phyloP scores from a whole-genome alignment of 2,329 filamentous ascomycete genomes.

The Alternaria gansuensis region DNA sequence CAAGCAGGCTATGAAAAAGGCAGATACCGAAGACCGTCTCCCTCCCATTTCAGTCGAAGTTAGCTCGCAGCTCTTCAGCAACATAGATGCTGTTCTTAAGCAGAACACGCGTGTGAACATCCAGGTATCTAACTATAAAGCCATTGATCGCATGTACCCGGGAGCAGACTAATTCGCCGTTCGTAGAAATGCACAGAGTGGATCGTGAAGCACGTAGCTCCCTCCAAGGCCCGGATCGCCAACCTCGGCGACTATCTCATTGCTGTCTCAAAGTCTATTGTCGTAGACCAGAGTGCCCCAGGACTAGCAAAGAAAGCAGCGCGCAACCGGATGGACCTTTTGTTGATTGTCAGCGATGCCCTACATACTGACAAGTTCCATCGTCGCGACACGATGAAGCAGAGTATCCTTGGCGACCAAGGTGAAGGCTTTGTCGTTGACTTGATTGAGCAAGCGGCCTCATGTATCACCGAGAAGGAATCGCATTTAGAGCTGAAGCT shows the following conservation, averaged over 20 bases:
- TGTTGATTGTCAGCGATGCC: constrained; percentile 82
- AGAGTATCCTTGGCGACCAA: constrained; percentile 22
- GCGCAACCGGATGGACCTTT: constrained; percentile 75
- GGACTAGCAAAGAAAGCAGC: constrained; percentile 60
- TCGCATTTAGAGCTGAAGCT: constrained; percentile 72
- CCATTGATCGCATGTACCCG: constrained; percentile 26
- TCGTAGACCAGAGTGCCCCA: constrained; percentile 28
- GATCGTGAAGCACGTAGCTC: constrained; percentile 76
- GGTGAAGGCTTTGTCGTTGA: constrained; percentile 68
- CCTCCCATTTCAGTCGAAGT: constrained; percentile 34
- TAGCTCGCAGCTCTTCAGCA: constrained; percentile 37
- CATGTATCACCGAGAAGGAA: constrained; percentile 63
- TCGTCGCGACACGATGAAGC: constrained; percentile 19
- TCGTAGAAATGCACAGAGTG: constrained; percentile 84
- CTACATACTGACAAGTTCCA: constrained; percentile 62
- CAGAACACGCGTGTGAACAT: constrained; percentile 43
- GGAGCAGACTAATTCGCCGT: constrained; percentile 47
- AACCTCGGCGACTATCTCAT: constrained; percentile 79
- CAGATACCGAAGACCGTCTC: constrained; percentile 30
- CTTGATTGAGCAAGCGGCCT: constrained; percentile 68
- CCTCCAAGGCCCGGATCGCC: constrained; percentile 70
- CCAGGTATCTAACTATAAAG: constrained; percentile 45
- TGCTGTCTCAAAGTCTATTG: constrained; percentile 70
- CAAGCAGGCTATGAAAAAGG: constrained; percentile 39
- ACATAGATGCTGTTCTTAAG: constrained; percentile 41